Evolutionary conservation across 495 filamentous ascomycete genomes (phyloP), one percentile per base, ranked within the genome.

Genomic region (Lepidopterella palustris): DNA sequence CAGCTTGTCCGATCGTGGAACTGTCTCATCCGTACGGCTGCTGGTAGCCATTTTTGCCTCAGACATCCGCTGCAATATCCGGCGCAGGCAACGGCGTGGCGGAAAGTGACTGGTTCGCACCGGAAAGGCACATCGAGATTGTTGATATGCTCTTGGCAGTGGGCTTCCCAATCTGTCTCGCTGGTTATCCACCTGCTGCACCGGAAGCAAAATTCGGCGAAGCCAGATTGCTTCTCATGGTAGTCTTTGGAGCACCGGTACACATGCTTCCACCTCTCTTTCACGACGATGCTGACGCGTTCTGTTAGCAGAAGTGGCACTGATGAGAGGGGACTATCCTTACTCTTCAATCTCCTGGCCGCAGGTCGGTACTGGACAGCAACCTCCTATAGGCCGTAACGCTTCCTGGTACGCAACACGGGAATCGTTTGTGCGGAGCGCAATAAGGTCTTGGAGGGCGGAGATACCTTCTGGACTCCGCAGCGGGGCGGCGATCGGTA

Each of bases 141-240:
- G 35, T 61, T 35, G 54, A 59, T 61, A 49, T 68, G 53, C 31
- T 55, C 39, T 65, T 65, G 62, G 50, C 58, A 68, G 50, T 68
- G 35, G 52, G 35, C 58, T 60, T 64, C 58, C 61, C 25, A 64
- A 52, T 59, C 58, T 53, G 9, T 56, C 53, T 55, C 39, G 57
- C 57, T 60, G 5, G 58, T 60, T 53, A 60, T 60, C 45, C 40
- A 59, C 49, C 24, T 56, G 28, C 53, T 55, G 31, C 51, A 61
- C 28, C 27, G 50, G 58, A 57, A 64, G 52, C 61, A 64, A 57
- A 64, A 55, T 60, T 63, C 40, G 31, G 49, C 56, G 61, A 63
- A 63, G 50, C 57, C 51, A 56, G 28, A 56, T 63, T 55, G 32
- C 52, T 55, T 56, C 49, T 63, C 15, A 56, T 59, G 29, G 28